Conservation (phyloP, 257 asterid species). For the Fraxinus anomala region DNA sequence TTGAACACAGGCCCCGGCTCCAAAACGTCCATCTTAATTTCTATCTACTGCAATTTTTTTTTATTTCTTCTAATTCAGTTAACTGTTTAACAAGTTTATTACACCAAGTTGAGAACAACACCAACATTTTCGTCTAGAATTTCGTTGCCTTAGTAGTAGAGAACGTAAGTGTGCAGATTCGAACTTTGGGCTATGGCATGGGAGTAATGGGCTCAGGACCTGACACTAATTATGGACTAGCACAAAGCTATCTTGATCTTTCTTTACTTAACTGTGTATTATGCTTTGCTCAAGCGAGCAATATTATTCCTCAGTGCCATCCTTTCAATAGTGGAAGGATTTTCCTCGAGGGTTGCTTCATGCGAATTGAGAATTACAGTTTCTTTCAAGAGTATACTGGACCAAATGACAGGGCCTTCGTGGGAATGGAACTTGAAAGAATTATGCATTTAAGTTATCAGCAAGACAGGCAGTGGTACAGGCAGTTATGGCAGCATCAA, state of each 20-base stretch:
- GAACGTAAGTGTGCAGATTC: slow-evolving; percentile 60
- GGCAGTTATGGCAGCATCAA: slow-evolving; percentile 36
- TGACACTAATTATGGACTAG: slow-evolving; percentile 57
- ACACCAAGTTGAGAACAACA: slow-evolving; percentile 62
- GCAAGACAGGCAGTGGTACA: slow-evolving; percentile 41
- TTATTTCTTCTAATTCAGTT: too few relatives aligned
- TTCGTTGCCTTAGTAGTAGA: slow-evolving; percentile 57
- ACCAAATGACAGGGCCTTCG: slow-evolving; percentile 33
- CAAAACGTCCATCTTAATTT: too few relatives aligned
- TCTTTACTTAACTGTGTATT: slow-evolving; percentile 67
- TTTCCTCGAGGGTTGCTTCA: slow-evolving; percentile 82
- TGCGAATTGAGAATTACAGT: slow-evolving; percentile 69
- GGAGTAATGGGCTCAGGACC: slow-evolving; percentile 55
- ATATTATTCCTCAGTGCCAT: slow-evolving; percentile 68
- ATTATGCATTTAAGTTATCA: slow-evolving; percentile 24
- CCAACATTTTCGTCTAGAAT: slow-evolving; percentile 53
- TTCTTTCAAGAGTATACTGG: slow-evolving; percentile 58
- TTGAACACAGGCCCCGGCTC: too few relatives aligned
- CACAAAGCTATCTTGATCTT: slow-evolving; percentile 87
- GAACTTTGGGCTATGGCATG: slow-evolving; percentile 53
- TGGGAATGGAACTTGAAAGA: slow-evolving; percentile 39
- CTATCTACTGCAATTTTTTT: too few relatives aligned
- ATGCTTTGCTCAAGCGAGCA: slow-evolving; percentile 78
- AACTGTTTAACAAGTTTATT: too few relatives aligned
- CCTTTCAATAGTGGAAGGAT: slow-evolving; percentile 70